Evolutionary conservation across 2,329 filamentous ascomycete genomes (phyloP).

Genomic region (Zopfia rhizophila): DNA sequence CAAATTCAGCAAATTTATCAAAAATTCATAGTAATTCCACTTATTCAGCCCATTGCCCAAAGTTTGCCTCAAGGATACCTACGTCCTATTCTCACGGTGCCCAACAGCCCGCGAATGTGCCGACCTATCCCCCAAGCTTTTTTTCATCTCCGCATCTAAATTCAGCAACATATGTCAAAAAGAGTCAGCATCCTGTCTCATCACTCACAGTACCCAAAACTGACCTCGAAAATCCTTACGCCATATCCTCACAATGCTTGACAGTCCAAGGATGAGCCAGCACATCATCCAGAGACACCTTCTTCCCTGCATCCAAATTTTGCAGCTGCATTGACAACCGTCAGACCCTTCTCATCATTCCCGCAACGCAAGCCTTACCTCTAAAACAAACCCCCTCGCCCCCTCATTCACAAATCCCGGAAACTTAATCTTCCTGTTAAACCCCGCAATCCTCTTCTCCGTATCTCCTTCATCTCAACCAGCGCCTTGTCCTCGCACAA

Average conservation of each 20-base stretch:
- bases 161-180: too few relatives aligned
- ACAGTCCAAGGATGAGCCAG: slow-evolving; percentile 91
- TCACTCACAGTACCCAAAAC: too few relatives aligned
- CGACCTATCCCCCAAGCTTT: slow-evolving; percentile 4
- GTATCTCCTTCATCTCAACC: slow-evolving; percentile 92
- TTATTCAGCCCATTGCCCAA: too few relatives aligned
- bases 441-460: slow-evolving; percentile 75
- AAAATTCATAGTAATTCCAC: not conserved
- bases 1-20: slow-evolving; percentile 50
- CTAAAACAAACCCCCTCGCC: slow-evolving; percentile 79
- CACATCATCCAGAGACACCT: slow-evolving; percentile 85
- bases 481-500: slow-evolving; percentile 92
- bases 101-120: slow-evolving; percentile 8
- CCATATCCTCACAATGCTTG: slow-evolving; percentile 83
- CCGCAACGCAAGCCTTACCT: slow-evolving; percentile 28
- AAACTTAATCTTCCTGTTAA: slow-evolving; percentile 86
- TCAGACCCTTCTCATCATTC: not conserved
- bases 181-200: too few relatives aligned
- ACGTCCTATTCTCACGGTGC: too few relatives aligned
- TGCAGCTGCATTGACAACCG: slow-evolving; percentile 24
- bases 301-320: slow-evolving; percentile 81
- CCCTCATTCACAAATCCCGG: slow-evolving; percentile 86
- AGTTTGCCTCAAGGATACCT: too few relatives aligned
- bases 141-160: too few relatives aligned
- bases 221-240: too few relatives aligned